These are phyloP conservation scores for Ambrosiella beaveri DNA, from an alignment of 2,329 filamentous ascomycete species.

Conservation along the genomic window DNA sequence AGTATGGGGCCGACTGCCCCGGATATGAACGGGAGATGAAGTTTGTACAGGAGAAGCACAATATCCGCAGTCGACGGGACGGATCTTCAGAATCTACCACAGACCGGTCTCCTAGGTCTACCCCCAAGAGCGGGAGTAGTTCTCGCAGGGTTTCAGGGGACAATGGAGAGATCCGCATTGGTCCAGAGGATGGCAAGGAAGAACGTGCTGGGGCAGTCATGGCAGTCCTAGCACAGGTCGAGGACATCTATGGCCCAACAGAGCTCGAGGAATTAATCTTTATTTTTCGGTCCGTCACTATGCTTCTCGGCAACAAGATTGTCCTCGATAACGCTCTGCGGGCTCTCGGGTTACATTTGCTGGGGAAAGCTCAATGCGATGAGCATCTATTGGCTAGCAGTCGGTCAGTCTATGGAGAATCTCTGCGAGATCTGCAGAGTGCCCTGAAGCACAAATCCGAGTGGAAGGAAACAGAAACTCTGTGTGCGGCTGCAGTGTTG, in stretches of 20 bases:
- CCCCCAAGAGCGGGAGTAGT: background rate
- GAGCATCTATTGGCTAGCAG: constrained; percentile 20
- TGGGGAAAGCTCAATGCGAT: constrained; percentile 21
- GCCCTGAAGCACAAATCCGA: constrained; percentile 22
- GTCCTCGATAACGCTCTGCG: constrained; percentile 24
- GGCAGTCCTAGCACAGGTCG: constrained; percentile 2
- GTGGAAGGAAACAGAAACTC: constrained; percentile 25
- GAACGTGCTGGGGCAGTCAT: constrained; percentile 1
- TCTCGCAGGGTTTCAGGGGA: constrained; percentile 2
- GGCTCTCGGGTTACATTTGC: constrained; percentile 22
- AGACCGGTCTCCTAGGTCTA: constrained; percentile 2
- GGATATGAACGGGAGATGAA: constrained; percentile 24
- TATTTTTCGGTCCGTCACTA: constrained; percentile 17
- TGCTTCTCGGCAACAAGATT: constrained; percentile 20
- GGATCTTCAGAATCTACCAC: constrained; percentile 1
- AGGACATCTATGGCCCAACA: background rate
- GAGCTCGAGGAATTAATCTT: constrained; percentile 9
- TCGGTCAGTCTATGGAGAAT: constrained; percentile 23
- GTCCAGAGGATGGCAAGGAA: background rate
- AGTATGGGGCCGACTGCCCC: constrained; percentile 23
- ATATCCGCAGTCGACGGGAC: constrained; percentile 17
- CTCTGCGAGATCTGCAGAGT: constrained; percentile 21
- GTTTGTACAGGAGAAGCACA: constrained; percentile 25
- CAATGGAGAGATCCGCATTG: background rate
- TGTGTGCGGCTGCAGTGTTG: constrained; percentile 25